phyloP scores from a whole-genome alignment of 306 rosid genomes.

The Quercus dentata region DNA sequence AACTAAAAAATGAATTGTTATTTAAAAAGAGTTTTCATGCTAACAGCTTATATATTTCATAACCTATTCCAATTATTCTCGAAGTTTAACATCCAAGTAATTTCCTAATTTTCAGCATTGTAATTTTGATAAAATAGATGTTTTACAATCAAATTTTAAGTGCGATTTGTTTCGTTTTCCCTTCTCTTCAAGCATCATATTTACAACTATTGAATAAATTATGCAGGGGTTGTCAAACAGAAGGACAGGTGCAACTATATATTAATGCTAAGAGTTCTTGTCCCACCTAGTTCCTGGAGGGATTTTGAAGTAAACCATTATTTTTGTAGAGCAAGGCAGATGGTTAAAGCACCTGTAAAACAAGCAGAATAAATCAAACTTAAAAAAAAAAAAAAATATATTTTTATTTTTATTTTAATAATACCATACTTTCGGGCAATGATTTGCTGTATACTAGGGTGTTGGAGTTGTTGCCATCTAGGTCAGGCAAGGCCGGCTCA shows the following conservation, averaged over 20 bases:
- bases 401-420: too few species aligned
- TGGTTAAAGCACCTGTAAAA: conserved; percentile 84
- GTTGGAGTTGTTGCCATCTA: too few species aligned
- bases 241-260: conserved; percentile 89
- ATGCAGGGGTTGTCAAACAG: conserved; percentile 91
- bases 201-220: conserved; percentile 4
- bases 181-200: conserved; percentile 2
- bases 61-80: neutral
- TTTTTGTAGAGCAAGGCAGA: conserved; percentile 66
- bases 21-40: neutral
- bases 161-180: neutral
- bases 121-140: neutral
- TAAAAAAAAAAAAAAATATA: too few species aligned
- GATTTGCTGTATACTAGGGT: too few species aligned
- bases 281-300: conserved; percentile 30
- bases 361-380: conserved; percentile 94
- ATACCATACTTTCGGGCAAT: too few species aligned
- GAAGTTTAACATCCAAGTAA: neutral
- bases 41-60: neutral
- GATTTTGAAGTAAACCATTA: conserved; percentile 16
- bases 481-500: too few species aligned
- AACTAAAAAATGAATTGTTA: neutral
- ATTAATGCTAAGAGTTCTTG: conserved; percentile 97
- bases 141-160: neutral
- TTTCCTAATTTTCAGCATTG: neutral